These are phyloP conservation scores for Eudorina sp. DNA, from an alignment of 139 green algal species.

Conservation along the genomic window DNA sequence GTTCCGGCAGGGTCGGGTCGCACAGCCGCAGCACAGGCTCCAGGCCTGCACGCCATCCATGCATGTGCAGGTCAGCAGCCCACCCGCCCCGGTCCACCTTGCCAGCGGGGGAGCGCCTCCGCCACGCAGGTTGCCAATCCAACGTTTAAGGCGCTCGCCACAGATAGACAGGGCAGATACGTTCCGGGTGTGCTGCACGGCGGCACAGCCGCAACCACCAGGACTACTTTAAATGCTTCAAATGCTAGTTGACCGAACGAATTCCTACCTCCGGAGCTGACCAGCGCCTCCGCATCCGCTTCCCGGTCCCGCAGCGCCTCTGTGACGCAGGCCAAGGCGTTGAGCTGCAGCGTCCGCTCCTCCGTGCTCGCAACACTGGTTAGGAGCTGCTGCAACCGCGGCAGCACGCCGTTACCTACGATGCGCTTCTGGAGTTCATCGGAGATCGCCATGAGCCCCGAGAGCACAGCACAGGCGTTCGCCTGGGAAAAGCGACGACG, in stretches of 20 bases:
- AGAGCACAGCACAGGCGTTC: constrained; percentile 28
- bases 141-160: too few relatives aligned
- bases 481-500: constrained; percentile 22
- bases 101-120: too few relatives aligned
- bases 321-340: constrained; percentile 31
- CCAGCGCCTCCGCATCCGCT: constrained; percentile 18
- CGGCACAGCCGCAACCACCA: too few relatives aligned
- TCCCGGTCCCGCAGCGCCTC: constrained; percentile 33
- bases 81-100: too few relatives aligned
- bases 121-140: too few relatives aligned
- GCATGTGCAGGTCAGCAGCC: too few relatives aligned
- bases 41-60: constrained; percentile 34
- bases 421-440: constrained; percentile 16
- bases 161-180: too few relatives aligned
- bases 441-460: background rate
- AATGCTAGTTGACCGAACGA: too few relatives aligned
- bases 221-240: too few relatives aligned
- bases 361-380: background rate
- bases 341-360: constrained; percentile 43
- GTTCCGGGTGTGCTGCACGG: too few relatives aligned
- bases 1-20: constrained; percentile 7
- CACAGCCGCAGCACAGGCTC: constrained; percentile 2
- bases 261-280: constrained; percentile 20
- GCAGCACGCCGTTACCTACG: background rate
- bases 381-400: background rate